Evolutionary conservation across 495 filamentous ascomycete species (phyloP).

Genomic region (Chlorociboria aeruginascens): DNA sequence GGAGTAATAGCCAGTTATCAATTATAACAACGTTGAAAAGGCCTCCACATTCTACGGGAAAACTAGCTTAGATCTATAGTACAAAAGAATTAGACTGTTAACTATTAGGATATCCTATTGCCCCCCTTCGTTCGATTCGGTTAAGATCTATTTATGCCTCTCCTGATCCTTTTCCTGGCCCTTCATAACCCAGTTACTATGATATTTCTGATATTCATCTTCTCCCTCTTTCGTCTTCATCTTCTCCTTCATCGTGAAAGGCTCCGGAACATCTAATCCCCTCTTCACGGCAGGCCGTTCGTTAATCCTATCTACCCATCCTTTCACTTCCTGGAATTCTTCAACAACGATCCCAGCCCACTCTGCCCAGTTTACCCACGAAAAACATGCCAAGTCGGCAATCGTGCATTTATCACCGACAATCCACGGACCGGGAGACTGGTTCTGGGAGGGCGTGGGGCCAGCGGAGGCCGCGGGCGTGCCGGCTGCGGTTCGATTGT

Average conservation of each 20-base stretch:
- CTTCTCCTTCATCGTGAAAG: constrained; percentile 25
- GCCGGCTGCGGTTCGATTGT: constrained; percentile 17
- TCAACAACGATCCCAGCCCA: constrained; percentile 64
- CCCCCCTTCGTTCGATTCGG: too few species aligned
- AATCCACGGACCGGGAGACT: constrained; percentile 36
- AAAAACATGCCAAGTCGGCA: constrained; percentile 72
- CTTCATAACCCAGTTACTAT: constrained; percentile 23
- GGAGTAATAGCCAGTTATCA: too few species aligned
- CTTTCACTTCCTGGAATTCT: constrained; percentile 47
- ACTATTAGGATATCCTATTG: too few species aligned
- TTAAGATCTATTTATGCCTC: constrained; percentile 6
- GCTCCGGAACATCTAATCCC: constrained; percentile 63
- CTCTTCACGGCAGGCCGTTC: constrained; percentile 56
- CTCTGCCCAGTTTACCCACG: constrained; percentile 47
- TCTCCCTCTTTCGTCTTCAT: constrained; percentile 22
- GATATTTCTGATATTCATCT: constrained; percentile 20
- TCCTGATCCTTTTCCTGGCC: constrained; percentile 21
- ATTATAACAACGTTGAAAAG: too few species aligned
- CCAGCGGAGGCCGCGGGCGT: constrained; percentile 3
- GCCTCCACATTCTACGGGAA: too few species aligned
- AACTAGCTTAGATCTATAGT: too few species aligned
- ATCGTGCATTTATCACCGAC: constrained; percentile 70
- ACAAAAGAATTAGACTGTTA: too few species aligned
- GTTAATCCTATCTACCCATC: constrained; percentile 52
- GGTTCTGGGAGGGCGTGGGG: not conserved